Conservation (phyloP, 495 filamentous ascomycete genomes). For the Rostrohypoxylon terebratum region DNA sequence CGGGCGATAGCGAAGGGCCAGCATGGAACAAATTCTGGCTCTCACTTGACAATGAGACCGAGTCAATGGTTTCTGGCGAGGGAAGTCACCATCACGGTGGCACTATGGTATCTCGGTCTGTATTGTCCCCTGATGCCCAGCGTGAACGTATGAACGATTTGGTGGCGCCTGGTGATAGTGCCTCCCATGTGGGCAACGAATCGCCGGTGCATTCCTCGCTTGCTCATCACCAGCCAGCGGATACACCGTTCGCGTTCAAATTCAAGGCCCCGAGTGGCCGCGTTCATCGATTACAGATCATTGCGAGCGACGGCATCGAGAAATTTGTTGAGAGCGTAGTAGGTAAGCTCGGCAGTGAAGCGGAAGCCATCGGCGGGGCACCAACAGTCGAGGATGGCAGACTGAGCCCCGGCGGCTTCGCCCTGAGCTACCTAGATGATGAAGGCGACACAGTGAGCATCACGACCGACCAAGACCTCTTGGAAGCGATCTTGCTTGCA, state of each 20-base stretch:
- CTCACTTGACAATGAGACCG: conserved; percentile 94
- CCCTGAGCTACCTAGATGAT: conserved; percentile 95
- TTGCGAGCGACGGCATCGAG: conserved; percentile 80
- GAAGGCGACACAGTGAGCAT: conserved; percentile 98
- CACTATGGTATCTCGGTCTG: conserved; percentile 68
- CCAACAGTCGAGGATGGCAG: conserved; percentile 81
- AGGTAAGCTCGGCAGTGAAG: conserved; percentile 88
- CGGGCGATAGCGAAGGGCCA: conserved; percentile 86
- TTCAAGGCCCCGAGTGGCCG: conserved; percentile 98
- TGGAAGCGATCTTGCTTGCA: conserved; percentile 89
- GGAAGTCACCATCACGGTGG: conserved; percentile 70
- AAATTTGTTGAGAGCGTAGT: conserved; percentile 83
- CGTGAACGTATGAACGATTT: conserved; percentile 75
- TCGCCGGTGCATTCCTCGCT: conserved; percentile 74
- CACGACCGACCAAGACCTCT: conserved; percentile 91
- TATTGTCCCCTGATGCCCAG: conserved; percentile 80
- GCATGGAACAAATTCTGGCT: conserved; percentile 99
- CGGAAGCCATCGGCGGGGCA: conserved; percentile 85
- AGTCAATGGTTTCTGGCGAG: conserved; percentile 95
- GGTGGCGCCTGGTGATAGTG: conserved; percentile 91
- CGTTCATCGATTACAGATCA: conserved; percentile 90
- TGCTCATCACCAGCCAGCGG: conserved; percentile 68
- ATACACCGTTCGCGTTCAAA: conserved; percentile 93
- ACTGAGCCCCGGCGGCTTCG: conserved; percentile 84
- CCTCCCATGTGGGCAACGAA: conserved; percentile 88